These are phyloP conservation scores for Rubia tinctorum DNA, from an alignment of 305 asterid genomes.

Conservation along the genomic window DNA sequence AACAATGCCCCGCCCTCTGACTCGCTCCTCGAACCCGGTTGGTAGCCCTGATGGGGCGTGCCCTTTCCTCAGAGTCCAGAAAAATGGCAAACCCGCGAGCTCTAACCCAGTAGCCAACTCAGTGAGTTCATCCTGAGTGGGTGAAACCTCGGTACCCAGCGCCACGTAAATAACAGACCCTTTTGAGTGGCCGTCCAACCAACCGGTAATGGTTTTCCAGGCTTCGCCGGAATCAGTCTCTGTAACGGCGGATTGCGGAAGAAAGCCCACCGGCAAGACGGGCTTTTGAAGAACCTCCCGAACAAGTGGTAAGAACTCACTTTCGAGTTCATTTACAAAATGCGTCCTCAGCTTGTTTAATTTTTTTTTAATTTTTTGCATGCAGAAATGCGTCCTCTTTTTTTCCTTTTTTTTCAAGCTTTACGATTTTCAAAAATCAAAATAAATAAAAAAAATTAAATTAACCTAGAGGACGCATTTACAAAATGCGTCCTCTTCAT, in stretches of 20 bases:
- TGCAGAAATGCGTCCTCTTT: no score
- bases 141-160: conserved; percentile 35
- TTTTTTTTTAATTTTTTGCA: no score
- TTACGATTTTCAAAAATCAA: no score
- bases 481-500: no score
- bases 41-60: conserved; percentile 27
- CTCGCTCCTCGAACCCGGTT: conserved; percentile 45
- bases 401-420: no score
- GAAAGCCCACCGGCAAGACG: conserved; percentile 29
- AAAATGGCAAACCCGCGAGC: conserved; percentile 39
- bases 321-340: conserved; percentile 18
- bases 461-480: no score
- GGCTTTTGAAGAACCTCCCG: conserved; percentile 18
- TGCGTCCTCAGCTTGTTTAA: no score
- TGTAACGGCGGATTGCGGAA: conserved; percentile 19
- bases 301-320: conserved; percentile 17
- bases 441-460: no score
- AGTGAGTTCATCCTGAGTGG: conserved; percentile 27
- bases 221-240: conserved; percentile 6
- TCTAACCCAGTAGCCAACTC: conserved; percentile 54
- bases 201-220: conserved; percentile 19
- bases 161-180: conserved; percentile 35
- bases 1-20: conserved; percentile 38
- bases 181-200: conserved; percentile 22
- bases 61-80: conserved; percentile 36